phyloP scores from a whole-genome alignment of 495 filamentous ascomycete species.

The Penicillium bialowiezense region DNA sequence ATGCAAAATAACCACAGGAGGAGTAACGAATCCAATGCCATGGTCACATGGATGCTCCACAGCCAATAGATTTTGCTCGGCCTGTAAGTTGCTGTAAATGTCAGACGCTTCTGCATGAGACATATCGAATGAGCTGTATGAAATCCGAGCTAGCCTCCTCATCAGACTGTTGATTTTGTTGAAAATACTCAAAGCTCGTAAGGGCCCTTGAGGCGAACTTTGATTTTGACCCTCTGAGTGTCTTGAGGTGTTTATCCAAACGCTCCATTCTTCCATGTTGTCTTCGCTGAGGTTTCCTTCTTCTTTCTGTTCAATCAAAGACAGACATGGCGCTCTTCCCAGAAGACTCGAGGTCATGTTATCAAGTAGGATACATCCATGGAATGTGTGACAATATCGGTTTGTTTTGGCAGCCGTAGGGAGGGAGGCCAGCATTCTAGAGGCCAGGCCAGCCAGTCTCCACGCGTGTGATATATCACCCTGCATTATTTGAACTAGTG shows the following conservation, averaged over 20 bases:
- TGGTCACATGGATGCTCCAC: slow-evolving; percentile 5
- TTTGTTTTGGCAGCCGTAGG: neutral
- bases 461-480: slow-evolving; percentile 43
- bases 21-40: neutral
- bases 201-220: slow-evolving; percentile 1
- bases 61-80: neutral
- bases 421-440: slow-evolving; percentile 40
- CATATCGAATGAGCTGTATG: neutral
- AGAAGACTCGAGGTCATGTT: slow-evolving; percentile 17
- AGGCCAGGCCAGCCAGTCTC: slow-evolving; percentile 50
- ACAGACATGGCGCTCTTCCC: slow-evolving; percentile 8
- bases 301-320: slow-evolving; percentile 6
- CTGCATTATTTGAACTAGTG: slow-evolving; percentile 47
- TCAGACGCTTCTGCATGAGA: neutral
- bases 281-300: slow-evolving; percentile 11
- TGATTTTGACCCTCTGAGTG: neutral
- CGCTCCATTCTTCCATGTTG: slow-evolving; percentile 25
- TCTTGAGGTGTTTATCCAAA: slow-evolving; percentile 11
- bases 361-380: slow-evolving; percentile 23
- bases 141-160: neutral
- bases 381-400: slow-evolving; percentile 19
- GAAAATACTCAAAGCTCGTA: slow-evolving; percentile 21
- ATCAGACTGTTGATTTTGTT: slow-evolving; percentile 13
- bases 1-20: slow-evolving; percentile 21
- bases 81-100: neutral